These are phyloP conservation scores for Tricholoma terreum DNA, from an alignment of 768 basidiomycete species.

Conservation along the genomic window DNA sequence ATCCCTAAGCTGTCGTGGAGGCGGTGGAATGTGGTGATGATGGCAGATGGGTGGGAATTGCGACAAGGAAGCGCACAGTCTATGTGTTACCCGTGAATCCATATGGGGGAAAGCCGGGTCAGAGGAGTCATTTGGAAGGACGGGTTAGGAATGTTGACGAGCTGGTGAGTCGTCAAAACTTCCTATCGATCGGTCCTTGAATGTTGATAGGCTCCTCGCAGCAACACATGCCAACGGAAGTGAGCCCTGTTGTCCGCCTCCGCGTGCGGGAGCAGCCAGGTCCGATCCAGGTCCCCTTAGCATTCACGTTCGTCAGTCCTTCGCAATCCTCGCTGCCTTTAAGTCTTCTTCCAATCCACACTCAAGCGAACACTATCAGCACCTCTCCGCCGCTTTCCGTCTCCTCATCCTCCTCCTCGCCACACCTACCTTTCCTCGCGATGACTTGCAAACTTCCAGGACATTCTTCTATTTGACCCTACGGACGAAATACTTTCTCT, in stretches of 20 bases:
- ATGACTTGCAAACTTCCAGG: conserved; percentile 51
- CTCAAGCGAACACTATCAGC: conserved; percentile 9
- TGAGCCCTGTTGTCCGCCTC: conserved; percentile 57
- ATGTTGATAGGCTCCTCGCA: conserved; percentile 18
- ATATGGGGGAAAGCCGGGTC: conserved; percentile 66
- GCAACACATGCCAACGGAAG: conserved; percentile 51
- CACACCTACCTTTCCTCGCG: conserved; percentile 15
- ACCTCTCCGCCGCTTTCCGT: conserved; percentile 17
- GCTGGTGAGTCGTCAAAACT: conserved; percentile 35
- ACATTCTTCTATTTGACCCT: conserved; percentile 67
- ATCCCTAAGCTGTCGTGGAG: no score
- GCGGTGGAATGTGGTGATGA: conserved; percentile 50
- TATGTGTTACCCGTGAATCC: conserved; percentile 79
- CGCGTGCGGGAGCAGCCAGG: conserved; percentile 30
- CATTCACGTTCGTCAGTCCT: conserved; percentile 54
- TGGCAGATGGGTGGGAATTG: conserved; percentile 67
- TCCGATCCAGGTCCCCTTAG: conserved; percentile 40
- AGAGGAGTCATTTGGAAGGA: conserved; percentile 56
- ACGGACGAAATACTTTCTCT: conserved; percentile 52
- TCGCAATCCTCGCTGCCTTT: conserved; percentile 34
- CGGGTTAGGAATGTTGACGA: conserved; percentile 52
- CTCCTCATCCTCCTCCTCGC: conserved; percentile 20
- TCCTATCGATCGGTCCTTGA: neutral
- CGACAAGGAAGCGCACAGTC: conserved; percentile 59
- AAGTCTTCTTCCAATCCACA: conserved; percentile 32